phyloP scores from a whole-genome alignment of 1,284 basidiomycete genomes.

The Trichosporon sp. region DNA sequence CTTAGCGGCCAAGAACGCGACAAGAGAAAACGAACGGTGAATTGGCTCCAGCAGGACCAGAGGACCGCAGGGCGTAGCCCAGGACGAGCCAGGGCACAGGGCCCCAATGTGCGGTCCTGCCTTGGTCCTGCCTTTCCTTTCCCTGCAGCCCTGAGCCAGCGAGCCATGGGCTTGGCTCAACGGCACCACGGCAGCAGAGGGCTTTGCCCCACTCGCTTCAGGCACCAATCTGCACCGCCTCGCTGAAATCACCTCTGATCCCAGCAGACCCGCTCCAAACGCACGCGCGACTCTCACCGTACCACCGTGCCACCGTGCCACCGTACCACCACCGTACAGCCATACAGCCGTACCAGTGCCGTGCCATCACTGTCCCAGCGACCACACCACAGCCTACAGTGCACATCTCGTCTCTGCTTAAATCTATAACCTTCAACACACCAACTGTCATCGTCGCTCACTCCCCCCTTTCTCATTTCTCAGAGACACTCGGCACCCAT shows the following conservation, averaged over 20 bases:
- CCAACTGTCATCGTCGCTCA: not conserved
- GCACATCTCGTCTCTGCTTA: not conserved
- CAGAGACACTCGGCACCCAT: not conserved
- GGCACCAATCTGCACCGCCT: conserved; percentile 8
- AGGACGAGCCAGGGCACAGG: not conserved
- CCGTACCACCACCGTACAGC: not conserved
- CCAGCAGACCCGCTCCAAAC: no score
- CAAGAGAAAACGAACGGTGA: no score
- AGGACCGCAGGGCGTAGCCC: no score
- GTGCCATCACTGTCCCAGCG: not conserved
- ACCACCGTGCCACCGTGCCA: not conserved
- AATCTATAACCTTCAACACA: conserved; percentile 8
- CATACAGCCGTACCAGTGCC: no score
- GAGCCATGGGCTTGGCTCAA: not conserved
- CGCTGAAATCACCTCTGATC: not conserved
- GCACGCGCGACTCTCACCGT: not conserved
- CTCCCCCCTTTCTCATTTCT: not conserved
- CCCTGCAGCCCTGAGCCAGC: not conserved
- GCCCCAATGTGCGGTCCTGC: not conserved
- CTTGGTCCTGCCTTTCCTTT: no score
- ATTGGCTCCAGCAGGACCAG: no score
- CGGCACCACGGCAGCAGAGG: not conserved
- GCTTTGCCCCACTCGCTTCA: not conserved
- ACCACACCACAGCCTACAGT: no score
- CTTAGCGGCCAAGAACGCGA: not conserved